phyloP scores from a whole-genome alignment of 2,329 filamentous ascomycete species.

The Orbilia ellipsospora region DNA sequence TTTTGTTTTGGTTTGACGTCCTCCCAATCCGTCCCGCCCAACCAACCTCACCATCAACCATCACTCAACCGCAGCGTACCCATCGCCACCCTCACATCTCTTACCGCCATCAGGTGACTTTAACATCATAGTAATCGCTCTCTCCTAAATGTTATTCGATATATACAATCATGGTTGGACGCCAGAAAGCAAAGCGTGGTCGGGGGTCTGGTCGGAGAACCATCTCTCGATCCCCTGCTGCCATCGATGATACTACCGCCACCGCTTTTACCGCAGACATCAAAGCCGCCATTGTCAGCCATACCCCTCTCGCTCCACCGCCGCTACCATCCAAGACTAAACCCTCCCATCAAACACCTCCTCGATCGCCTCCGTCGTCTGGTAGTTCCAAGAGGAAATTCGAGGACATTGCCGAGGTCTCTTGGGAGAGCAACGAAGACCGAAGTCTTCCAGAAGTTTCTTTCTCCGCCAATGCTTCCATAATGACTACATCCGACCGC shows the following conservation, averaged over 20 bases:
- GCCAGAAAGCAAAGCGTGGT: slow-evolving; percentile 39
- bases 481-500: slow-evolving; percentile 42
- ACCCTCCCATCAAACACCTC: slow-evolving; percentile 10
- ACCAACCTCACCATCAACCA: slow-evolving; percentile 15
- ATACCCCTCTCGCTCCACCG: slow-evolving; percentile 37
- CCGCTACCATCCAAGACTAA: slow-evolving; percentile 7
- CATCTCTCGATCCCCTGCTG: slow-evolving; percentile 31
- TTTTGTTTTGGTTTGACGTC: slow-evolving; percentile 55
- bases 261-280: background rate
- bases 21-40: slow-evolving; percentile 15
- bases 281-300: slow-evolving; percentile 3
- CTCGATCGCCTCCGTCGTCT: slow-evolving; percentile 28
- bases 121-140: background rate
- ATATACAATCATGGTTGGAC: slow-evolving; percentile 40
- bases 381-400: slow-evolving; percentile 42
- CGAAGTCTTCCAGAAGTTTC: slow-evolving; percentile 29
- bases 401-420: slow-evolving; percentile 43
- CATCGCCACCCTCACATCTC: slow-evolving; percentile 2
- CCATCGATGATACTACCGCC: slow-evolving; percentile 29
- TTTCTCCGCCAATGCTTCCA: slow-evolving; percentile 48
- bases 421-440: slow-evolving; percentile 30
- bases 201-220: slow-evolving; percentile 34
- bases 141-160: slow-evolving; percentile 26
- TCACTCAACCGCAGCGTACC: background rate
- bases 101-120: background rate